These are phyloP conservation scores for Sporisorium exsertum DNA, from an alignment of 1,284 basidiomycete genomes.

Conservation along the genomic window DNA sequence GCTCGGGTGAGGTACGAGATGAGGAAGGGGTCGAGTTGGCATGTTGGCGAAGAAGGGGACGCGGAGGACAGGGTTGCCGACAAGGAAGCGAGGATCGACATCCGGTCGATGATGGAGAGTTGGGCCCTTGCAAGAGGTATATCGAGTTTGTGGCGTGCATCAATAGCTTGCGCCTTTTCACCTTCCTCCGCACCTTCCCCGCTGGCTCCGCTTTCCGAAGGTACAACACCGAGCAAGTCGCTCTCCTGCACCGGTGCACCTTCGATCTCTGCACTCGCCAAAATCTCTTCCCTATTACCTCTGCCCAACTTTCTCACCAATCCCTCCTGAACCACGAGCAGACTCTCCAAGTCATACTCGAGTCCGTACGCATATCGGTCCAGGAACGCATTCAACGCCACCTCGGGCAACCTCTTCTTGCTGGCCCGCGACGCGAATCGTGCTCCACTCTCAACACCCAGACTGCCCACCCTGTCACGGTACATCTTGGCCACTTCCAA, in stretches of 20 bases:
- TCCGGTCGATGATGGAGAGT: conserved; percentile 38
- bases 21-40: conserved; percentile 14
- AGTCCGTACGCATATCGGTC: conserved; percentile 38
- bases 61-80: conserved; percentile 5
- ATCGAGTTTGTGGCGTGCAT: conserved; percentile 24
- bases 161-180: conserved; percentile 29
- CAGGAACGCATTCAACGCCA: conserved; percentile 40
- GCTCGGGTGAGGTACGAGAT: conserved; percentile 25
- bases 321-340: conserved; percentile 23
- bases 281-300: conserved; percentile 12
- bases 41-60: background rate
- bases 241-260: conserved; percentile 26
- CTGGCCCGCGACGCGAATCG: conserved; percentile 11
- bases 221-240: conserved; percentile 24
- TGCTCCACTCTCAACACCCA: conserved; percentile 16
- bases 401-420: conserved; percentile 21
- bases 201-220: background rate
- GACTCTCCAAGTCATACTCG: conserved; percentile 25
- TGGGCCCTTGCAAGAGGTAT: conserved; percentile 36
- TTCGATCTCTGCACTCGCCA: conserved; percentile 18
- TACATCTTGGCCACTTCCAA: conserved; percentile 36
- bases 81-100: conserved; percentile 26
- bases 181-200: conserved; percentile 9
- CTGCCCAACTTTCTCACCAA: conserved; percentile 21
- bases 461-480: conserved; percentile 32